Base-by-base conservation (phyloP, 306 rosid species). In the Cicer judaicum region DNA sequence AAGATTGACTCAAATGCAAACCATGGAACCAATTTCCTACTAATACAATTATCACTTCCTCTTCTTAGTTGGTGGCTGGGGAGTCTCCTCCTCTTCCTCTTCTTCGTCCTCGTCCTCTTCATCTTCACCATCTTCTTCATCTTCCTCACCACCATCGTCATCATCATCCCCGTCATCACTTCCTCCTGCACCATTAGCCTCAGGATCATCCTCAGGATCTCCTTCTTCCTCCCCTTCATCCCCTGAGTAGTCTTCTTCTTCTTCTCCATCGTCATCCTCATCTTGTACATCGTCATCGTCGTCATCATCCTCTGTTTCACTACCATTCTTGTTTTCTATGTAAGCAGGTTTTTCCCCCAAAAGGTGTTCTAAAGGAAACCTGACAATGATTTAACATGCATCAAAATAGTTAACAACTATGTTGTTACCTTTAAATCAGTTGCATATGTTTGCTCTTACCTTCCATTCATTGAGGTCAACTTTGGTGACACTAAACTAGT, bases 131-230 rank as follows among this genome's bases (percentile, higher is more conserved):
- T 77, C 88, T 0, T 62, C 88, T 0, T 74, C 83, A 0, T 78
- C 88, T 0, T 79, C 92, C 0, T 84, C 84, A 0, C 84, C 90
- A 0, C 74, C 85, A 0, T 56, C 82, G 0, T 87, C 89, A 5
- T 83, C 88, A 0, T 83, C 88, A 0, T 76, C 89, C 0, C 61
- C 93, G 0, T 84, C 88, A 12, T 82, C 94, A 50, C 87, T 79
- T 55, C 82, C 92, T 46, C 89, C 88, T 39, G 49, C 89, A 48
- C 92, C 92, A 60, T 86, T 79, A 60, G 88, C 81, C 80, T 71
- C 87, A 6, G 84, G 89, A 72, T 77, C 90, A 76, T 75, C 88
- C 14, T 83, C 87, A 7, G 83, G 85, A 70, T 84, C 82, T 64
- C 64, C 89, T 71, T 79, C 84, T 42, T 80, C 88, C 7, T 83